Evolutionary conservation across 2,329 filamentous ascomycete genomes (phyloP), one percentile per base, ranked within the genome.

Genomic region (Trichoderma sp.): DNA sequence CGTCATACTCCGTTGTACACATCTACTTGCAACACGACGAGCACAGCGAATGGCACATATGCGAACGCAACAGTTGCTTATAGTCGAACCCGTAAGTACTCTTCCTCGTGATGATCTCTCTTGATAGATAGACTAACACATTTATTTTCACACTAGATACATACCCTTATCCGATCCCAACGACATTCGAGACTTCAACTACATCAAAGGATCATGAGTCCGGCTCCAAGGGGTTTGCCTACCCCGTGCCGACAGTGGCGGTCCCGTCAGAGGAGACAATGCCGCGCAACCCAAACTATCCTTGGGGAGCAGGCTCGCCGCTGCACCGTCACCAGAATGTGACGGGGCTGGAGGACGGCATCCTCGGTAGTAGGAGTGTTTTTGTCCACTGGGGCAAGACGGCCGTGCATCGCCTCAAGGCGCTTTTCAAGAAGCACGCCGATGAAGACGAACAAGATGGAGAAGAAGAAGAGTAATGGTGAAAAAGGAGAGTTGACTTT

Each of bases 221-320:
- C 14, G 65, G 62, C 29, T 68, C 47, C 14, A 69, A 29, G 16
- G 68, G 43, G 6, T 63, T 31, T 27, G 57, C 21, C 40, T 64
- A 69, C 70, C 73, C 75, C 33, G 65, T 68, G 16, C 73, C 74
- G 43, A 75, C 73, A 2, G 72, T 64, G 49, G 71, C 62, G 43
- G 68, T 69, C 2, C 35, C 52, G n/a, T 43, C 40, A n/a, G 27
- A 71, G 16, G 70, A 72, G 24, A 56, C 70, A 10, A 68, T 79
- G 37, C 76, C 78, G 6, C 72, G 73, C 2, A 77, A 78, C 35
- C 74, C 77, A 19, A 77, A 79, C 68, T 80, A 75, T 31, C 79
- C 80, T 1, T 81, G 79, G 79, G 79, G 78, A 13, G 77, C 76
- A 35, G 74, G 76, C 70, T 79, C 76, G 47, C 79, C 79, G 1